A percentile compares a stretch with the other conserved stretches of the same genome.
phyloP scores from a whole-genome alignment of 2,329 filamentous ascomycete genomes.

The Fusarium stilboides region DNA sequence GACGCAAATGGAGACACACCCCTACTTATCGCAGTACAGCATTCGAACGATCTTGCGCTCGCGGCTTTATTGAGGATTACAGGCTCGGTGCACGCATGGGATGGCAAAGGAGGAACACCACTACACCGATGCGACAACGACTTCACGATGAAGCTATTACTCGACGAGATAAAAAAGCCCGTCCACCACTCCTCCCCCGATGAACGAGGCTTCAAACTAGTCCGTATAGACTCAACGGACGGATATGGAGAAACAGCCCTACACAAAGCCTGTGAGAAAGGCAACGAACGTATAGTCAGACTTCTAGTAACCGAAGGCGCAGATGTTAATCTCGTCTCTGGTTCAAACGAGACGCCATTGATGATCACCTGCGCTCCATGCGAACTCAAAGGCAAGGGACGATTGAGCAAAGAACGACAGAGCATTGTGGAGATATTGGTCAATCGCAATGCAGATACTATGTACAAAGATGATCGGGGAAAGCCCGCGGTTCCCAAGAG shows the following conservation, averaged over 20 bases:
- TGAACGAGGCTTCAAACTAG: neutral
- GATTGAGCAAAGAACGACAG: neutral
- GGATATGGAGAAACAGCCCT: slow-evolving; percentile 21
- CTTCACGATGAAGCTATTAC: slow-evolving; percentile 5
- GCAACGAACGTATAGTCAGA: slow-evolving; percentile 13
- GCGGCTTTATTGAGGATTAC: slow-evolving; percentile 1
- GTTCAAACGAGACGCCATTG: slow-evolving; percentile 9
- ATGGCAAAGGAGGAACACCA: slow-evolving; percentile 13
- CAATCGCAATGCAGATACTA: neutral
- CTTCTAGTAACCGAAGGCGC: slow-evolving; percentile 22
- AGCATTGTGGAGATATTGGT: slow-evolving; percentile 15
- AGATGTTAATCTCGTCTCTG: slow-evolving; percentile 15
- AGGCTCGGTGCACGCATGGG: slow-evolving; percentile 15
- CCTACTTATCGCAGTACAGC: slow-evolving; percentile 20
- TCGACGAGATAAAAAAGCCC: slow-evolving; percentile 28
- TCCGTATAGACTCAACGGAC: slow-evolving; percentile 15
- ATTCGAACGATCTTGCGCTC: slow-evolving; percentile 18
- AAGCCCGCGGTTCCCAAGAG: slow-evolving; percentile 11
- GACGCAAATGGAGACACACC: slow-evolving; percentile 21
- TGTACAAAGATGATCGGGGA: neutral
- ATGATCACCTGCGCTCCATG: slow-evolving; percentile 14
- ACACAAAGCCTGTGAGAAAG: slow-evolving; percentile 25
- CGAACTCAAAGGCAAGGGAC: slow-evolving; percentile 10
- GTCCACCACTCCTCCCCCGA: neutral
- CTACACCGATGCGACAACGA: slow-evolving; percentile 17